Percentiles rank a stretch among this genome's conserved stretches.
phyloP scores from a whole-genome alignment of 2,329 filamentous ascomycete genomes.

The Fusarium sp. region DNA sequence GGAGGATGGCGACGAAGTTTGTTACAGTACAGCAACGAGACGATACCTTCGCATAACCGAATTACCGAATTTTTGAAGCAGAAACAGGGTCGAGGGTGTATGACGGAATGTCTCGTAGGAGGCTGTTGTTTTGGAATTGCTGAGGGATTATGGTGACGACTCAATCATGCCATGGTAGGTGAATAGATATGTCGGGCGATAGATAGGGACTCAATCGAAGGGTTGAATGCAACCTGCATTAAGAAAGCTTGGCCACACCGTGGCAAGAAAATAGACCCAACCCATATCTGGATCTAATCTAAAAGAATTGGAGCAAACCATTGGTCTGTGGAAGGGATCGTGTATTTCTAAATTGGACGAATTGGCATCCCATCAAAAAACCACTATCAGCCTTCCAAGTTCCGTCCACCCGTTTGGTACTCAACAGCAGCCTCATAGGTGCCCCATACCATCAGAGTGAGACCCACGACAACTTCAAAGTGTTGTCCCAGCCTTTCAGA shows the following conservation, averaged over 20 bases:
- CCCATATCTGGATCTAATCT: conserved; percentile 19
- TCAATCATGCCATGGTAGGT: conserved; percentile 21
- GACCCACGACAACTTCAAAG: conserved; percentile 17
- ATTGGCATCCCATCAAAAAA: conserved; percentile 45
- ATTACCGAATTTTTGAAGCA: conserved; percentile 10
- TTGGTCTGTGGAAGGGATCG: conserved; percentile 27
- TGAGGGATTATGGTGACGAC: conserved; percentile 24
- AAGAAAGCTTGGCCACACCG: conserved; percentile 21
- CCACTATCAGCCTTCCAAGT: conserved; percentile 35
- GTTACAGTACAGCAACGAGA: neutral
- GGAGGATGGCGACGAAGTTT: conserved; percentile 6
- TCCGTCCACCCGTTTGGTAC: conserved; percentile 43
- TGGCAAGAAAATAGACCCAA: conserved; percentile 35
- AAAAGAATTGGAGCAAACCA: conserved; percentile 10
- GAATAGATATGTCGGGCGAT: neutral
- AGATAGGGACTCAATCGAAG: conserved; percentile 28
- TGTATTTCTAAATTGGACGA: conserved; percentile 36
- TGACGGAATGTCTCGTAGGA: conserved; percentile 21
- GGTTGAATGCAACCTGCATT: conserved; percentile 38
- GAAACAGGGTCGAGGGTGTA: conserved; percentile 12
- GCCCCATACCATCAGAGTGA: conserved; percentile 13
- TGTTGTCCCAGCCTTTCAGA: conserved; percentile 32
- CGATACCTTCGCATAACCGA: neutral
- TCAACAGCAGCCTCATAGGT: conserved; percentile 46
- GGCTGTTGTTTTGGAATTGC: conserved; percentile 13